Evolutionary conservation across 352 stramenopile species (phyloP), one percentile per base, ranked within the genome.

Genomic region (Pythium graminicola): DNA sequence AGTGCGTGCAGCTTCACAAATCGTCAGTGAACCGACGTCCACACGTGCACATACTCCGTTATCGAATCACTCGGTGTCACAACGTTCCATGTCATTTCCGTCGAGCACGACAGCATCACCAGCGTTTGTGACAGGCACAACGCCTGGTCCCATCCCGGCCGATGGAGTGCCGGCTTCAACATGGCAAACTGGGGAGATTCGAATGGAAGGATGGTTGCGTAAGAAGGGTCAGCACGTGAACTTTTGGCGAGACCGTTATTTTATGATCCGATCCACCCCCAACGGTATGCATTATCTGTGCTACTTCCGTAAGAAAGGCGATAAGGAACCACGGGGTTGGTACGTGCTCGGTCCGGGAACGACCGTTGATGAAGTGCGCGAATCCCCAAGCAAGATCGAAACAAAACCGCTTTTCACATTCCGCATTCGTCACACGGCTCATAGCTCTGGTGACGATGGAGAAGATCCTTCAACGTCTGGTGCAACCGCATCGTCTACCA

Each of bases 191-290:
- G 78, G 77, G 1, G 80, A 91, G 67, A 93, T 93, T 51, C 66
- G 80, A 29, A 91, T 93, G 76, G 81, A 91, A 65, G 82, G 82
- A 22, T 93, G 76, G 73, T 69, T 93, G 22, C 74, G 81, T 41
- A 93, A 93, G 64, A 91, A 91, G 60, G 82, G 82, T 0, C 78
- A 91, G 49, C 82, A 93, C 45, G 82, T 93, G 4, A 93, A 89
- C 42, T 62, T 93, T 33, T 93, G 82, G 82, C 65, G 82, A 17
- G 82, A 93, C 24, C 71, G 82, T 7, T 93, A 93, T 58, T 93
- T 91, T 44, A 91, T 91, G 76, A 89, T 93, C 63, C 78, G 80
- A n/a, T 85, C 81, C 29, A 88, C 78, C 7, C 62, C 76, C 2
- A 82, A 88, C 36, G 82, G 82, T 10, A 80, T 81, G 38, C 82